These are phyloP conservation scores for Ophiobolus disseminans DNA, from an alignment of 2,329 filamentous ascomycete species.

Conservation along the genomic window DNA sequence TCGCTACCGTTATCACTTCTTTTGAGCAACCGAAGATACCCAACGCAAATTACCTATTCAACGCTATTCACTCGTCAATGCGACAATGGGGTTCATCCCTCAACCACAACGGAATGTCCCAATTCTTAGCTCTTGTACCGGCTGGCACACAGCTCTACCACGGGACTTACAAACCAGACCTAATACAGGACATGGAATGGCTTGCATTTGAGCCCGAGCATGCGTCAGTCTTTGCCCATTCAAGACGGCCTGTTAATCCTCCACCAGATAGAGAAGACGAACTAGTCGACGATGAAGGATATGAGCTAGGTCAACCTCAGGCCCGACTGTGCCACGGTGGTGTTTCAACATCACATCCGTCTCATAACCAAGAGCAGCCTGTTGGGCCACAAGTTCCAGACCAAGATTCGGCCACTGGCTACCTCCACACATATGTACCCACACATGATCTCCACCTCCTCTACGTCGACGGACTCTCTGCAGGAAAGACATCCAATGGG, in stretches of 20 bases:
- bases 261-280: background rate
- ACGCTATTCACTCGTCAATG: conserved; percentile 73
- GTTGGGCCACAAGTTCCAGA: background rate
- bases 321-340: no score
- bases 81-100: conserved; percentile 76
- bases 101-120: conserved; percentile 77
- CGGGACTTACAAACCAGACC: conserved; percentile 57
- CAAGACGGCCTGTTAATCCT: conserved; percentile 7
- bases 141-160: conserved; percentile 72
- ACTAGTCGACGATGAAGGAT: no score
- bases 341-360: no score
- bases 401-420: conserved; percentile 55
- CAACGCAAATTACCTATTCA: conserved; percentile 74
- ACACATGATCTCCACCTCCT: conserved; percentile 65
- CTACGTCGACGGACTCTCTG: conserved; percentile 74
- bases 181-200: conserved; percentile 68
- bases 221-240: conserved; percentile 67
- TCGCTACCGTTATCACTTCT: background rate
- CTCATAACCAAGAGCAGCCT: conserved; percentile 6
- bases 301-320: background rate
- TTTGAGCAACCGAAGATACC: conserved; percentile 5
- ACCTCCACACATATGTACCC: conserved; percentile 71
- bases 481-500: conserved; percentile 69
- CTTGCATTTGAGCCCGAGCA: conserved; percentile 80
- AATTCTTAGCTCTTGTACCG: conserved; percentile 71